Conservation (phyloP, 2,329 filamentous ascomycete genomes). For the Phialophora macrospora region DNA sequence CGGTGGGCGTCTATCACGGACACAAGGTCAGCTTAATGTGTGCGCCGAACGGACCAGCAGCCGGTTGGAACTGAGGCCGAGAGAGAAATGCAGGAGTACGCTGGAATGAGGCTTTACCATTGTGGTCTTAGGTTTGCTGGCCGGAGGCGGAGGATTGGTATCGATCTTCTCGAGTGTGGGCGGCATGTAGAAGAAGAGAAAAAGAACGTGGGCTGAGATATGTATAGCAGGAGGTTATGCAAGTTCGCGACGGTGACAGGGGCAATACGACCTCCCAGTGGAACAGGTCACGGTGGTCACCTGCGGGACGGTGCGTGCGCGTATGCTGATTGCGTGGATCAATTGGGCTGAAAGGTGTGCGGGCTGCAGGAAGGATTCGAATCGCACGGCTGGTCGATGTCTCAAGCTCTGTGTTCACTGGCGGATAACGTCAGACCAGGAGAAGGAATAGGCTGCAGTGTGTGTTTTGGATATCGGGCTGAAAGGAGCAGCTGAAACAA, state of each 20-base stretch:
- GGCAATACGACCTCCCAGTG: constrained; percentile 1
- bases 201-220: constrained; percentile 22
- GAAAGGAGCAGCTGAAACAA: constrained; percentile 20
- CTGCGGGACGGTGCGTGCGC: constrained; percentile 6
- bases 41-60: background rate
- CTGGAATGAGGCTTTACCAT: constrained; percentile 25
- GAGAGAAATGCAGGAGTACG: background rate
- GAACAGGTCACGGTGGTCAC: constrained; percentile 1
- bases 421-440: constrained; percentile 11
- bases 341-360: constrained; percentile 1
- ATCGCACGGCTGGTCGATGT: background rate
- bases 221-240: constrained; percentile 2
- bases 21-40: constrained; percentile 15
- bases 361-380: background rate
- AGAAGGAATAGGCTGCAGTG: constrained; percentile 10
- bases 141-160: constrained; percentile 21
- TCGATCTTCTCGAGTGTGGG: constrained; percentile 30
- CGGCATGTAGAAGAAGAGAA: constrained; percentile 24
- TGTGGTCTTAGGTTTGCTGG: constrained; percentile 16
- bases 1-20: constrained; percentile 25
- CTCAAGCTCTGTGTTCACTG: background rate
- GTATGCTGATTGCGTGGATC: constrained; percentile 11
- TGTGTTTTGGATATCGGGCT: constrained; percentile 20
- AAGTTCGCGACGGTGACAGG: constrained; percentile 2
- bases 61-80: background rate